Conservation (phyloP, 2,329 filamentous ascomycete species). For the Cordyceps militaris region DNA sequence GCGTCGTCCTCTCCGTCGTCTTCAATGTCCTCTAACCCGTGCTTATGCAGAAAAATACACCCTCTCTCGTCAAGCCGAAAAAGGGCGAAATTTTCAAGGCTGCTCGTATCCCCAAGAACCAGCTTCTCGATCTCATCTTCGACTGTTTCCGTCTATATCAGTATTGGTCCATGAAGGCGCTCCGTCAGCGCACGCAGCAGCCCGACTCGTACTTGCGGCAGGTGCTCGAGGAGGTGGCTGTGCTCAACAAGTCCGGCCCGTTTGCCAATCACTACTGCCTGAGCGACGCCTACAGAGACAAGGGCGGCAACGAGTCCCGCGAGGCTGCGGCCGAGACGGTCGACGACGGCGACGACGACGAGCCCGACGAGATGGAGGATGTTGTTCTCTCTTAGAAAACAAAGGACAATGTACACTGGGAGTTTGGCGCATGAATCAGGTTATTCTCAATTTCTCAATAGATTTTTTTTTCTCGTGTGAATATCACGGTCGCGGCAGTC, state of each 20-base stretch:
- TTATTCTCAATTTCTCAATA: neutral
- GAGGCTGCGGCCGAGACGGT: slow-evolving; percentile 47
- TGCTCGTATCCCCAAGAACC: slow-evolving; percentile 80
- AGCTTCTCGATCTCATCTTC: slow-evolving; percentile 81
- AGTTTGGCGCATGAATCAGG: neutral
- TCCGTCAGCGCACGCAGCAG: slow-evolving; percentile 71
- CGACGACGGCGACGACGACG: slow-evolving; percentile 60
- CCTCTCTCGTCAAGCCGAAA: slow-evolving; percentile 47
- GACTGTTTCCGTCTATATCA: slow-evolving; percentile 75
- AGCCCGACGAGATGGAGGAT: slow-evolving; percentile 71
- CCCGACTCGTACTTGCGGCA: slow-evolving; percentile 91
- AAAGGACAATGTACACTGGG: neutral
- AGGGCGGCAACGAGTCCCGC: slow-evolving; percentile 39
- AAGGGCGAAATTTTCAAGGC: slow-evolving; percentile 71
- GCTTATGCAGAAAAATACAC: slow-evolving; percentile 43
- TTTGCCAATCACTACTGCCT: slow-evolving; percentile 84
- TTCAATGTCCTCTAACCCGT: neutral
- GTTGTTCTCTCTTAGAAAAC: slow-evolving; percentile 32
- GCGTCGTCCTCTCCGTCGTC: neutral
- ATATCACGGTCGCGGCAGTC: neutral
- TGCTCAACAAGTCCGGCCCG: slow-evolving; percentile 72
- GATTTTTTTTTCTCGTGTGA: neutral
- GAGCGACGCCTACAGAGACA: slow-evolving; percentile 48
- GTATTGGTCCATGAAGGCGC: slow-evolving; percentile 89
- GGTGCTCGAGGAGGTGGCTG: slow-evolving; percentile 73